Evolutionary conservation across 179 eudicot genomes (phyloP).

Genomic region (Pouteria campechiana): DNA sequence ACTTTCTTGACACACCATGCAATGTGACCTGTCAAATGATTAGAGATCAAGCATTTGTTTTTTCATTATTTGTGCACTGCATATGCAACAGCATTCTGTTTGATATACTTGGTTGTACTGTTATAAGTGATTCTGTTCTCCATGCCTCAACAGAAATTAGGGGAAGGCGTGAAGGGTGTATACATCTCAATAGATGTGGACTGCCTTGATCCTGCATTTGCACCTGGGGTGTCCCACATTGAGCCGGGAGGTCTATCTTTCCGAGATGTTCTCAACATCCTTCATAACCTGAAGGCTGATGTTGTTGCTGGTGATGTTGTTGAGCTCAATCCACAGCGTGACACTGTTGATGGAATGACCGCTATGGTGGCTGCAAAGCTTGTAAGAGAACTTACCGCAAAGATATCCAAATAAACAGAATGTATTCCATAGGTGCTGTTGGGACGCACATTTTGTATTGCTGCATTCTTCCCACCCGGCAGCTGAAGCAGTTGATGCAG

Average conservation of each 20-base stretch:
- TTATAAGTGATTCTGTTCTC: neutral
- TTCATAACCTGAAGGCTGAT: constrained; percentile 81
- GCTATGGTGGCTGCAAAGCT: constrained; percentile 98
- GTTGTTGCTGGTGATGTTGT: constrained; percentile 94
- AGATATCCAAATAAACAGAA: constrained; percentile 62
- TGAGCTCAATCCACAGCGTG: constrained; percentile 94
- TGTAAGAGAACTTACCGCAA: constrained; percentile 83
- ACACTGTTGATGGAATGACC: constrained; percentile 99
- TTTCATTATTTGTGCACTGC: too few species aligned
- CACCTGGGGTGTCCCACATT: constrained; percentile 93
- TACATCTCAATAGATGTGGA: constrained; percentile 90
- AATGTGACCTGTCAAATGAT: too few species aligned
- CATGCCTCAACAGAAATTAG: constrained; percentile 58
- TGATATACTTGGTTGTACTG: neutral
- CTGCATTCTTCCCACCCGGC: too few species aligned
- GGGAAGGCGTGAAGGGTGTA: constrained; percentile 93
- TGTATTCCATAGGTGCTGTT: too few species aligned
- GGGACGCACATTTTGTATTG: too few species aligned
- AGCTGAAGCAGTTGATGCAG: neutral
- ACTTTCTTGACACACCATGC: too few species aligned
- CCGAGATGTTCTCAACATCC: constrained; percentile 84
- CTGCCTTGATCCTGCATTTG: constrained; percentile 91
- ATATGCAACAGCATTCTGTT: too few species aligned
- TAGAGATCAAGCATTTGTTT: too few species aligned
- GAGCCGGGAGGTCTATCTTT: constrained; percentile 97